These are phyloP conservation scores for Quercus cerris DNA, from an alignment of 306 rosid genomes.

Conservation along the genomic window DNA sequence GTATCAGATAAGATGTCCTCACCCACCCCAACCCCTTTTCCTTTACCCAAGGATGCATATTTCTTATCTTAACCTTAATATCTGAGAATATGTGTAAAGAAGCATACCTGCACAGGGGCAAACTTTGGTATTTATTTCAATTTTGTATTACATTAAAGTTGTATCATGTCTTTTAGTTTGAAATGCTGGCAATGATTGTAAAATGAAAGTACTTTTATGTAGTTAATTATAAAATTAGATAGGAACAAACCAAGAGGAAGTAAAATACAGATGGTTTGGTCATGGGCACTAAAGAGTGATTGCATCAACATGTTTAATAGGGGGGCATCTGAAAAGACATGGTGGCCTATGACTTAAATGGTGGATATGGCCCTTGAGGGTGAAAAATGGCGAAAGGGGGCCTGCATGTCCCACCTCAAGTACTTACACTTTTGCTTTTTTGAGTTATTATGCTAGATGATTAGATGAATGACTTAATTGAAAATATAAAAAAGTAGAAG, in stretches of 20 bases:
- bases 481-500: too few species aligned
- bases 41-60: background rate
- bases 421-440: too few species aligned
- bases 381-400: too few species aligned
- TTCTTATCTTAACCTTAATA: background rate
- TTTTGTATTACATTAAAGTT: background rate
- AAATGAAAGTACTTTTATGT: background rate
- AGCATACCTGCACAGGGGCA: background rate
- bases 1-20: background rate
- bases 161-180: background rate
- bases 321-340: too few species aligned
- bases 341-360: too few species aligned
- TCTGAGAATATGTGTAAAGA: constrained; percentile 6
- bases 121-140: background rate
- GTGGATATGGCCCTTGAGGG: too few species aligned
- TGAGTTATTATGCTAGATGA: too few species aligned
- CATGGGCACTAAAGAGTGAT: background rate
- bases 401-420: too few species aligned
- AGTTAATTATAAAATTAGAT: background rate
- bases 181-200: background rate
- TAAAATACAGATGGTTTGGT: background rate
- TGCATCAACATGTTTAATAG: too few species aligned
- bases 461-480: too few species aligned
- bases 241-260: background rate
- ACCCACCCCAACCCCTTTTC: too few species aligned